Conservation (phyloP, 805 yeast species). For the Jamesozyma spencerorum region DNA sequence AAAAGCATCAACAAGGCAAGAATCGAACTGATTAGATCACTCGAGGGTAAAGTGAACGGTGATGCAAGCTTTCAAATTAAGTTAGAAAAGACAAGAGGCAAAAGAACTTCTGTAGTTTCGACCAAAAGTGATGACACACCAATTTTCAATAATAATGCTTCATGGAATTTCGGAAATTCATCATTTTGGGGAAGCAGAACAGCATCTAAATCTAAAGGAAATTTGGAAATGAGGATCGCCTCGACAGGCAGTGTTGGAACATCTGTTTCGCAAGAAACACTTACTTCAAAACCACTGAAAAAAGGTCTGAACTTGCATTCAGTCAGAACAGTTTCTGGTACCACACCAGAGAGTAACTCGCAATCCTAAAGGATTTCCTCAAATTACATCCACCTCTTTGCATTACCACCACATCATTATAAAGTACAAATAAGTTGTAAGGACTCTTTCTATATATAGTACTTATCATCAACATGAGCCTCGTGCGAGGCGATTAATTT, state of each 20-base stretch:
- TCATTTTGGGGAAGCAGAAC: slow-evolving; percentile 6
- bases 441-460: no score
- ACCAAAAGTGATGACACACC: no score
- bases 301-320: slow-evolving; percentile 20
- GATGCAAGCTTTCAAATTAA: no score
- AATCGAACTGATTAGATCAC: slow-evolving; percentile 9
- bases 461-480: no score
- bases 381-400: no score
- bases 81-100: no score
- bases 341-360: no score
- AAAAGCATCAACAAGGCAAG: slow-evolving; percentile 9
- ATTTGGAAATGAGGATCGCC: slow-evolving; percentile 7
- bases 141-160: no score
- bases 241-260: slow-evolving; percentile 13
- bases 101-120: no score
- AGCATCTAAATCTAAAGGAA: neutral
- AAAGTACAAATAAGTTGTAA: no score
- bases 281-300: slow-evolving; percentile 9
- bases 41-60: slow-evolving; percentile 8
- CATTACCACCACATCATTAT: no score
- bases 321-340: slow-evolving; percentile 7
- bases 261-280: slow-evolving; percentile 9
- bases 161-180: neutral
- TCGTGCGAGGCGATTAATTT: neutral
- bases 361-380: no score